Base-by-base conservation (phyloP, 768 basidiomycete species). In the Multifurca ochricompacta region DNA sequence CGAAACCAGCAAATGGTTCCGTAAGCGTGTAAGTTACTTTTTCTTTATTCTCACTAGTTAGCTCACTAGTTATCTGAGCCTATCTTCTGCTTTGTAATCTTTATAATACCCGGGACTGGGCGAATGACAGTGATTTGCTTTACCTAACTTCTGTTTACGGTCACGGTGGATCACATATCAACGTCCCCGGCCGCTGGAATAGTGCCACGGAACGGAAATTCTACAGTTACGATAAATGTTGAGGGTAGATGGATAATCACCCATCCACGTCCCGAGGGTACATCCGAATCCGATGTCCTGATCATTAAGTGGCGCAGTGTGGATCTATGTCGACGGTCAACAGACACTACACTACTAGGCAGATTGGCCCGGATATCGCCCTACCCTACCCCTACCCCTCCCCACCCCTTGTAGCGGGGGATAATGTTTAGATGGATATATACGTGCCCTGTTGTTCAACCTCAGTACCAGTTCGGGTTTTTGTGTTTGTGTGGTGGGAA, bases 181-280 rank as follows among this genome's bases (percentile, higher is more conserved):
- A 6, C 21, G 31, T n/a, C n/a, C n/a, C n/a, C 34, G 14, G n/a
- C 14, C 25, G 9, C 31, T 30, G 11, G 39, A 28, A 42, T 42
- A 2, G n/a, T 31, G 14, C 43, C 36, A 40, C 44, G 55, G 55
- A 47, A 40, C 44, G 55, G 55, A 47, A 21, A 56, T 46, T 11
- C n/a, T 27, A 21, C 19, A 34, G 30, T 2, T n/a, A n/a, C n/a
- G n/a, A n/a, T n/a, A n/a, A 31, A 49, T 36, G 23, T 44, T 2
- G 37, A n/a, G n/a, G 37, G 18, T 6, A 42, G 36, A 32, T 13
- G 11, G 25, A 18, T 23, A 31, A 48, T 47, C 39, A 48, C n/a
- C 7, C n/a, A 39, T 39, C 18, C 7, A n/a, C 37, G n/a, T 19
- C 19, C 10, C n/a, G 13, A 19, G 10, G 37, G 36, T n/a, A 37